Evolutionary conservation across 2,329 filamentous ascomycete genomes (phyloP), one percentile per base, ranked within the genome.

Genomic region (Cryphonectria nitschkei): DNA sequence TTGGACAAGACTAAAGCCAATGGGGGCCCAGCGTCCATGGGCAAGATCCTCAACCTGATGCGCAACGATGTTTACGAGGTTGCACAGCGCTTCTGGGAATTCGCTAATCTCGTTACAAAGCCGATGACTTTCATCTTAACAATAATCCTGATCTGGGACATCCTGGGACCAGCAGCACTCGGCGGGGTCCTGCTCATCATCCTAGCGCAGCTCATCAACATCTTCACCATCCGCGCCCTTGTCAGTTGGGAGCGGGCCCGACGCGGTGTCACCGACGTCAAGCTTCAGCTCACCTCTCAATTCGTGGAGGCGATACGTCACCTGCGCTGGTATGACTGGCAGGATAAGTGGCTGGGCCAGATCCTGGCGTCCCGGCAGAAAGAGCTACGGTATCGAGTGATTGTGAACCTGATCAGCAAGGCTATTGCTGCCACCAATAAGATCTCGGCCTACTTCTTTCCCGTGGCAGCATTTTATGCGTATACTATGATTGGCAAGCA

Each of bases 41-140:
- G 94, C 9, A 97, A 97, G 77, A 96, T 97, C 67, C 87, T 97
- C 72, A 97, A 97, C 76, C 81, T 97, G 2, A 92, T 97, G 84
- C 90, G 93, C 65, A 90, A 87, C 71, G 93, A 96, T 78, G 93
- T 92, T 0, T 96, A 95, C 77, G 92, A 95, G 77, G 89, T 95
- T 54, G 88, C 93, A 2, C 93, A 95, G 76, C 84, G 92, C 60
- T 96, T 97, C 76, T 97, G 94, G 94, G 94, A 97, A 72, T 92
- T 96, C 67, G 87, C 92, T 1, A 84, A 85, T n/a, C 82, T 97
- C 1, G 82, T 97, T 56, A 90, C 90, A 3, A 93, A 92, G 73
- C 94, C 94, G 0, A 80, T 96, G 22, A 92, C 92, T 71, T 86
- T 95, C n/a, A 77, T 94, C 1, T 83, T 97, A 4, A 92, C 93